A percentile compares a stretch with the other conserved stretches of the same genome.
phyloP scores from a whole-genome alignment of 805 yeast species.

The Nakazawaea laoshanensis region DNA sequence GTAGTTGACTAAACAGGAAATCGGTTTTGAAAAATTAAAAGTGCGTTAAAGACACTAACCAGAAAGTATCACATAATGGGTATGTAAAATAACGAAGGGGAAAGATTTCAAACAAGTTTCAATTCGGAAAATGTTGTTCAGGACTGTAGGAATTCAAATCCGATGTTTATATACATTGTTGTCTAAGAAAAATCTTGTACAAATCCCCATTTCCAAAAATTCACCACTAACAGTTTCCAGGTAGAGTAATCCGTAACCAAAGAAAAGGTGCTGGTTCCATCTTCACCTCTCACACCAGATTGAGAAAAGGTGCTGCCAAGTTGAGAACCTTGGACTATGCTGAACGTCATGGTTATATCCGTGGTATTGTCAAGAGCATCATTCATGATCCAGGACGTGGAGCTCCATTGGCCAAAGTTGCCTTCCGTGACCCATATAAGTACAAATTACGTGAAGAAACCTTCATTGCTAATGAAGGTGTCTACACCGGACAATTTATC shows the following conservation, averaged over 20 bases:
- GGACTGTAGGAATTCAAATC: too few species aligned
- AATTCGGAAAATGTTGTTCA: too few species aligned
- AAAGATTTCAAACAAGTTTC: too few species aligned
- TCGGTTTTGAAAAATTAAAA: too few species aligned
- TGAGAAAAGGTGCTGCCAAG: slow-evolving; percentile 99
- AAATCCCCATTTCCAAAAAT: too few species aligned
- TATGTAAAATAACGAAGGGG: too few species aligned
- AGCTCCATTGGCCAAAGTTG: slow-evolving; percentile 99
- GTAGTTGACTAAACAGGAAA: too few species aligned
- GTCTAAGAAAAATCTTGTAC: too few species aligned
- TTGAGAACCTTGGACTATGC: slow-evolving; percentile 98
- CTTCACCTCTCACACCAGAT: slow-evolving; percentile 99
- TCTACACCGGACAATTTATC: slow-evolving; percentile 98
- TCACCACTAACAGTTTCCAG: too few species aligned
- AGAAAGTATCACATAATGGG: too few species aligned
- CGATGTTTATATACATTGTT: too few species aligned
- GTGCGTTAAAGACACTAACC: too few species aligned
- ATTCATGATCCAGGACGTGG: slow-evolving; percentile 99
- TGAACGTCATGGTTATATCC: slow-evolving; percentile 99
- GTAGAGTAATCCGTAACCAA: slow-evolving; percentile 99
- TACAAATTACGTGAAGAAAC: slow-evolving; percentile 97
- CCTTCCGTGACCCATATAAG: slow-evolving; percentile 99
- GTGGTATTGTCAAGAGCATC: slow-evolving; percentile 98
- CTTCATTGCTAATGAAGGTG: slow-evolving; percentile 99
- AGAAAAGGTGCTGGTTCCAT: slow-evolving; percentile 99